Conservation (phyloP, 768 basidiomycete genomes). For the Pulveroboletus frians region DNA sequence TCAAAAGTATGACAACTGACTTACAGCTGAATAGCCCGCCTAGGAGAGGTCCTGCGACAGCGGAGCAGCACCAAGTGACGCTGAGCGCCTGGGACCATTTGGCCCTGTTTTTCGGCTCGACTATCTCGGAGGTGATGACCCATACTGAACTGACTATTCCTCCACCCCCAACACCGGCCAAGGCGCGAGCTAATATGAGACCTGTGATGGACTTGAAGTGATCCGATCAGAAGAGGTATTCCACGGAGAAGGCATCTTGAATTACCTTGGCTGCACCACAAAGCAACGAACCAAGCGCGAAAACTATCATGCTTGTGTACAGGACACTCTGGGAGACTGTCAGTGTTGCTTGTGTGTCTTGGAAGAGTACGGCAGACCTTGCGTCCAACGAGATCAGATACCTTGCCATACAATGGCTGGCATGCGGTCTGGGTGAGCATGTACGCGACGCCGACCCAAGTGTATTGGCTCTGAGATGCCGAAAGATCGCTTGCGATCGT, state of each 20-base stretch:
- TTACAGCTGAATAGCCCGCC: slow-evolving; percentile 77
- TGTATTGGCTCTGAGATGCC: slow-evolving; percentile 69
- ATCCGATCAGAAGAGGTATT: slow-evolving; percentile 16
- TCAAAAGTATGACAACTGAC: slow-evolving; percentile 21
- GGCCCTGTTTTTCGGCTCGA: slow-evolving; percentile 61
- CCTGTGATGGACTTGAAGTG: slow-evolving; percentile 39
- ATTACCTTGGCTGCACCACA: slow-evolving; percentile 70
- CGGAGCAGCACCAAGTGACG: slow-evolving; percentile 82
- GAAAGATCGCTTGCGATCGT: slow-evolving; percentile 68
- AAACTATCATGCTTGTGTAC: slow-evolving; percentile 68
- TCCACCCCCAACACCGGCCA: slow-evolving; percentile 80
- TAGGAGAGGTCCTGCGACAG: slow-evolving; percentile 76
- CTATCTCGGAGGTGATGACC: slow-evolving; percentile 83
- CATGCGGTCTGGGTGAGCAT: slow-evolving; percentile 83
- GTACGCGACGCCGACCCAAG: slow-evolving; percentile 83
- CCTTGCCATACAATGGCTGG: slow-evolving; percentile 75
- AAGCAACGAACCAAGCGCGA: slow-evolving; percentile 72
- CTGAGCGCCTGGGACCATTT: slow-evolving; percentile 85
- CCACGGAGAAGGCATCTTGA: slow-evolving; percentile 12
- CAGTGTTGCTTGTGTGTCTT: neutral
- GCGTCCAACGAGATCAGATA: slow-evolving; percentile 76
- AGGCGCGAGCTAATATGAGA: slow-evolving; percentile 61
- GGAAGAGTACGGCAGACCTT: slow-evolving; percentile 46
- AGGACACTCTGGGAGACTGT: slow-evolving; percentile 49
- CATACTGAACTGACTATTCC: slow-evolving; percentile 84